Base-by-base conservation (phyloP, 2,329 filamentous ascomycete species). In the Neoscytalidium dimidiatum region DNA sequence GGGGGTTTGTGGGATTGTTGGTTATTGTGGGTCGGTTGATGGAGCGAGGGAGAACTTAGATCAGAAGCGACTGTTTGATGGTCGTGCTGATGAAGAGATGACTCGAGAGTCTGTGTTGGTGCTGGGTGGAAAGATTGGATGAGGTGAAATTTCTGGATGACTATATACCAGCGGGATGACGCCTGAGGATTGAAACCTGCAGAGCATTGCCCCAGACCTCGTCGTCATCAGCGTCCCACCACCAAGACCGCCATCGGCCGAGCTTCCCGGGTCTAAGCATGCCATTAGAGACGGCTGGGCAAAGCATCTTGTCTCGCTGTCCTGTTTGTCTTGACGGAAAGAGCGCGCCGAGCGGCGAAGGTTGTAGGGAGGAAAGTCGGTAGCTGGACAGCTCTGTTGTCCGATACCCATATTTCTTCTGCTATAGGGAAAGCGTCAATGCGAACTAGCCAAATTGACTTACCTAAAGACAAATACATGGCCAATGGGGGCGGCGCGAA, bases 181-280 rank as follows among this genome's bases (percentile, higher is more conserved):
- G 56, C 38, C 56, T 60, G 41, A 60, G 56, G 53, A 60, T 19
- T 43, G 23, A 26, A 8, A 14, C 19, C 11, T 14, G n/a, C 41
- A 33, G 28, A 38, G 56, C 56, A 60, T 60, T 60, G 56, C 56
- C 56, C 53, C 56, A 26, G 23, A 38, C 6, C n/a, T 60, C 56
- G 56, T 60, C 56, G 56, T 60, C 56, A 60, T 60, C 52, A n/a
- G 23, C 41, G 19, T 33, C 56, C 56, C 41, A 44, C n/a, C 41
- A 46, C 21, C 33, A 60, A 31, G 41, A 21, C 14, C 13, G 17
- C 41, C 41, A n/a, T 60, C 56, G 56, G 41, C 56, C 56, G 56
- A 60, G n/a, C 35, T 60, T 44, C 41, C 38, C 26, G 41, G 41
- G 9, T 31, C 41, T 33, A 44, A 46, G 43, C 28, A 31, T 33